Conservation (phyloP, 106 monocot species). For the Acorus gramineus region DNA sequence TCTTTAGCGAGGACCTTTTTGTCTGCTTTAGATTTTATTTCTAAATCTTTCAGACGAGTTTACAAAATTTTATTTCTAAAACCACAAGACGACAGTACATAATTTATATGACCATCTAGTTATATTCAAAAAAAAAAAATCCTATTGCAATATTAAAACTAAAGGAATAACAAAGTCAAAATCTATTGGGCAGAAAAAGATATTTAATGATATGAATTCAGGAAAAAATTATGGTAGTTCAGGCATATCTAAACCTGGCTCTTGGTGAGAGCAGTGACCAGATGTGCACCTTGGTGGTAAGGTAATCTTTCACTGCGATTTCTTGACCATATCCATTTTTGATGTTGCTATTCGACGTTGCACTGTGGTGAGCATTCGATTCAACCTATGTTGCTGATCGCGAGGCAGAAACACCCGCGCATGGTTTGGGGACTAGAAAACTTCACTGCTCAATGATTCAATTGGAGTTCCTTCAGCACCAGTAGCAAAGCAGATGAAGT, state of each 20-base stretch:
- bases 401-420: conserved; percentile 43
- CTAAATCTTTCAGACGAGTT: conserved; percentile 44
- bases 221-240: too few species aligned
- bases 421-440: conserved; percentile 28
- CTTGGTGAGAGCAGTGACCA: not conserved
- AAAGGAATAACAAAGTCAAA: too few species aligned
- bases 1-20: conserved; percentile 83
- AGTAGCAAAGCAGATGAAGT: conserved; percentile 29
- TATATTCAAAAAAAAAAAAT: too few species aligned
- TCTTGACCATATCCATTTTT: conserved; percentile 96
- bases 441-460: conserved; percentile 21
- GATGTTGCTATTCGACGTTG: conserved; percentile 57
- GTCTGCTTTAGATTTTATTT: conserved; percentile 88
- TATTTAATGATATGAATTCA: too few species aligned
- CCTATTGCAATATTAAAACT: too few species aligned
- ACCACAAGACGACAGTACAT: too few species aligned
- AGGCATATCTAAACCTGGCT: too few species aligned
- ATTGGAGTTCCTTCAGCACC: too few species aligned
- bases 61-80: conserved; percentile 41
- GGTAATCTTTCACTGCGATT: conserved; percentile 80
- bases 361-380: conserved; percentile 58
- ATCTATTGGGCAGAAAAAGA: too few species aligned
- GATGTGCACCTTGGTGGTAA: conserved; percentile 58
- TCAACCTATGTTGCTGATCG: conserved; percentile 68
- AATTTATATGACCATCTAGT: too few species aligned